A percentile compares a stretch with the other conserved stretches of the same genome.
Evolutionary conservation across 441 rosid genomes (phyloP).

Genomic region (Erodium trifolium): DNA sequence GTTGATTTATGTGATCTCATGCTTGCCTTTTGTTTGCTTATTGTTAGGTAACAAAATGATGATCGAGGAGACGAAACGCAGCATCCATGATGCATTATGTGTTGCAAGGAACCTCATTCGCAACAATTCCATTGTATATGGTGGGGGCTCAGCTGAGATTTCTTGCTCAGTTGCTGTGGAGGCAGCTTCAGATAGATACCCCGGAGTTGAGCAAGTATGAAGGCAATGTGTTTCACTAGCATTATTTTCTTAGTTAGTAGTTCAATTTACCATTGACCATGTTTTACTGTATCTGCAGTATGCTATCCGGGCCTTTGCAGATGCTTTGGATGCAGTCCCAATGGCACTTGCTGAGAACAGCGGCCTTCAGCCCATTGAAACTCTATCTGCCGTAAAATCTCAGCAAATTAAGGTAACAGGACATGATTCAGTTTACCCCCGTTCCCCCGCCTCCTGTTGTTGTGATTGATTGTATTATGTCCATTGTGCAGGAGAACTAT

Average conservation of each 20-base stretch:
- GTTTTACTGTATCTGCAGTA: slow-evolving; percentile 41
- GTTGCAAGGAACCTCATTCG: slow-evolving; percentile 93
- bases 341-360: slow-evolving; percentile 98
- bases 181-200: slow-evolving; percentile 74
- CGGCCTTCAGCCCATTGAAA: slow-evolving; percentile 90
- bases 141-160: slow-evolving; percentile 95
- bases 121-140: slow-evolving; percentile 88
- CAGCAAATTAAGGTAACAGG: slow-evolving; percentile 73
- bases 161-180: slow-evolving; percentile 90
- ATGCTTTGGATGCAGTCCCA: slow-evolving; percentile 78
- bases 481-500: slow-evolving; percentile 60
- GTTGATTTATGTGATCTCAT: slow-evolving; percentile 15
- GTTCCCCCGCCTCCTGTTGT: no score
- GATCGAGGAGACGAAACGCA: slow-evolving; percentile 96
- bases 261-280: background rate
- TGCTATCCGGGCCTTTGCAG: slow-evolving; percentile 90
- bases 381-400: slow-evolving; percentile 83
- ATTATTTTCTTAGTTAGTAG: background rate
- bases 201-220: slow-evolving; percentile 88
- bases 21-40: slow-evolving; percentile 12
- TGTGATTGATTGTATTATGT: background rate
- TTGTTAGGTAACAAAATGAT: slow-evolving; percentile 90
- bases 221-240: background rate
- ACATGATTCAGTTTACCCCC: background rate
- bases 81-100: slow-evolving; percentile 90